phyloP scores from a whole-genome alignment of 2,329 filamentous ascomycete genomes.

The Alternaria hordeiaustralica region DNA sequence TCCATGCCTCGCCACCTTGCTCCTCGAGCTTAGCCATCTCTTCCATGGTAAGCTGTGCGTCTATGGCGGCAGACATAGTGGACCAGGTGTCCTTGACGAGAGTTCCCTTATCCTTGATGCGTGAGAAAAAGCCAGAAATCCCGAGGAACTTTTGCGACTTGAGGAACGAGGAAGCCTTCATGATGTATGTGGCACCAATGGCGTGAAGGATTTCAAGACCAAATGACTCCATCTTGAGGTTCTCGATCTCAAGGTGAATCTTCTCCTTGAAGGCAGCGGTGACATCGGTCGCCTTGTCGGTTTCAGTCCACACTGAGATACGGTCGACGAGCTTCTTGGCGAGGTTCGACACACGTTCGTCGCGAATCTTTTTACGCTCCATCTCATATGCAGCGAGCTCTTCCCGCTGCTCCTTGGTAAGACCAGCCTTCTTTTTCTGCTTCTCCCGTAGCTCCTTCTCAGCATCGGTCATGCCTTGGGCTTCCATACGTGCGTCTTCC shows the following conservation, averaged over 20 bases:
- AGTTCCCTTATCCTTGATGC: conserved; percentile 94
- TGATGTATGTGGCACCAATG: conserved; percentile 87
- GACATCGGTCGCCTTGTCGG: conserved; percentile 84
- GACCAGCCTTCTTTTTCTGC: conserved; percentile 85
- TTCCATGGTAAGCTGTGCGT: conserved; percentile 98
- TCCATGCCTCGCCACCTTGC: conserved; percentile 95
- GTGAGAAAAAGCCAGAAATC: conserved; percentile 91
- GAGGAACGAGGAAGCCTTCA: conserved; percentile 84
- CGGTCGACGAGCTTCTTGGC: conserved; percentile 86
- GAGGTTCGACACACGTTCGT: conserved; percentile 88
- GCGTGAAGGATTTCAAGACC: conserved; percentile 95
- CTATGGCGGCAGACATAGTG: conserved; percentile 93
- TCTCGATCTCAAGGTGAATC: conserved; percentile 92
- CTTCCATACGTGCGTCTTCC: conserved; percentile 71
- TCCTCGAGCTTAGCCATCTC: conserved; percentile 98
- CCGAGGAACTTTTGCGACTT: conserved; percentile 97
- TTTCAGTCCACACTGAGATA: conserved; percentile 95
- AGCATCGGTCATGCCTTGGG: conserved; percentile 71
- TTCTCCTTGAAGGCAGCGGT: conserved; percentile 92
- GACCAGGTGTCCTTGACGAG: conserved; percentile 99
- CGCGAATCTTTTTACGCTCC: conserved; percentile 81
- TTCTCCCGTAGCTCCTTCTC: conserved; percentile 79
- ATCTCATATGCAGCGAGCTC: conserved; percentile 87
- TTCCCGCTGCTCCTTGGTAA: conserved; percentile 92
- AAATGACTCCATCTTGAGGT: conserved; percentile 99